Base-by-base conservation (phyloP, 768 basidiomycete species). In the Gyrodon lividus region DNA sequence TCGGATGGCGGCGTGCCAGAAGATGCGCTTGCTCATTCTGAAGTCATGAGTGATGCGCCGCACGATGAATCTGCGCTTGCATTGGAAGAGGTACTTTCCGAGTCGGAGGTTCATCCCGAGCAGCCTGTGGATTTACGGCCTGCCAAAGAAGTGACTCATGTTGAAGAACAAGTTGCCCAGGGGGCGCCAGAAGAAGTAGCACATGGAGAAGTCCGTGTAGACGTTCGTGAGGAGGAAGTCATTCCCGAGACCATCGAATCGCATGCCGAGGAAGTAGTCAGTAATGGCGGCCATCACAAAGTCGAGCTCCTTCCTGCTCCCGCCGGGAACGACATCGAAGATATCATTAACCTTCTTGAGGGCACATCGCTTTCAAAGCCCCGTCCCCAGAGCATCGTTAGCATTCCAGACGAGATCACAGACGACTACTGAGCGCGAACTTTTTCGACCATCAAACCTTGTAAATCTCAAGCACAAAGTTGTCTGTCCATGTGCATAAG, bases 311-410 rank as follows among this genome's bases (percentile, higher is more conserved):
- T 20, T 24, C n/a, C 43, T 17, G 26, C 43, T 34, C 22, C 51
- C 12, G 19, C 59, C 13, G 74, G 64, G 14, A 65, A 72, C 48
- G 80, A 85, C 26, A 72, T 85, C 26, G 87, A 82, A 65, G 80
- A 81, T 49, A 81, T 88, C 46, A 81, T 89, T 54, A 81, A 77
- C 59, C 74, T 87, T 58, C 79, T 89, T 12, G 83, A 89, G 68
- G 56, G 62, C 3, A 28, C 46, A 22, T 39, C 58, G 10, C 61
- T 74, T 1, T 59, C 69, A 40, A 79, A 77, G 56, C 61, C 70
- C 10, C 72, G 71, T 45, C 72, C 73, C 19, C 67, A 68, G 50
- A 78, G 72, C 65, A 74, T 77, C 45, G 64, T 67, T 43, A 75
- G 70, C 65, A 80, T 82, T 54, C 79, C 80, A 43, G 80, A 80